A percentile compares a stretch with the other conserved stretches of the same genome.
Evolutionary conservation across 441 rosid genomes (phyloP).

Genomic region (Erodium chrysanthum): DNA sequence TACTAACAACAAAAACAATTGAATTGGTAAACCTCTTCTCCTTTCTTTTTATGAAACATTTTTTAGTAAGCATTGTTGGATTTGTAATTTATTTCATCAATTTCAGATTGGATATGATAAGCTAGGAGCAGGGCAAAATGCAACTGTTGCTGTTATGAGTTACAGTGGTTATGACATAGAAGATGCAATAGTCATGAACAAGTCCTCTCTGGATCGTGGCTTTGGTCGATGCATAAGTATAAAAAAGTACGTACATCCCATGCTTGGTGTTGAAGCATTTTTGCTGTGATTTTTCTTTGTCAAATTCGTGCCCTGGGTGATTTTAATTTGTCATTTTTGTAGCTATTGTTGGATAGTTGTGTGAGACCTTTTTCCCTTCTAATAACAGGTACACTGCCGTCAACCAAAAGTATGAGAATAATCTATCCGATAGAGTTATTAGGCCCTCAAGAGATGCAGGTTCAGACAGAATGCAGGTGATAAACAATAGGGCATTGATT

Average conservation of each 20-base stretch:
- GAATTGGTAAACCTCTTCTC: conserved; percentile 51
- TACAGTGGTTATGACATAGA: conserved; percentile 96
- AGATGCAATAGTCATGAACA: conserved; percentile 97
- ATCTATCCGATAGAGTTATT: conserved; percentile 49
- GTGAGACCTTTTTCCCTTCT: conserved; percentile 14
- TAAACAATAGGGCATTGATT: conserved; percentile 9
- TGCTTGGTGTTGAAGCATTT: neutral
- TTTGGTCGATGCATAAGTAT: conserved; percentile 93
- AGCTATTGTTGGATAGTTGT: conserved; percentile 11
- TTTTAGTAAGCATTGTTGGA: conserved; percentile 8
- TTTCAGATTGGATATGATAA: conserved; percentile 88
- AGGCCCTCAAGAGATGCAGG: conserved; percentile 51
- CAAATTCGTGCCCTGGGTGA: neutral
- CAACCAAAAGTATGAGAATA: conserved; percentile 39
- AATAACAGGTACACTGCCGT: conserved; percentile 43
- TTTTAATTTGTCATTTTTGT: neutral
- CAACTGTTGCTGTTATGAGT: conserved; percentile 97
- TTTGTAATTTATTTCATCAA: conserved; percentile 22
- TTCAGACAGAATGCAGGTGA: conserved; percentile 73
- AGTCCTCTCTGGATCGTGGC: conserved; percentile 93
- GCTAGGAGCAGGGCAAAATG: conserved; percentile 99
- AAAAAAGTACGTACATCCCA: conserved; percentile 50
- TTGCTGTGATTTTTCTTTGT: conserved; percentile 8
- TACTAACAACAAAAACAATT: conserved; percentile 82
- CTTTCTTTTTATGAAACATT: conserved; percentile 6